These are phyloP conservation scores for Curvularia spicifera DNA, from an alignment of 2,329 filamentous ascomycete species.

Conservation along the genomic window DNA sequence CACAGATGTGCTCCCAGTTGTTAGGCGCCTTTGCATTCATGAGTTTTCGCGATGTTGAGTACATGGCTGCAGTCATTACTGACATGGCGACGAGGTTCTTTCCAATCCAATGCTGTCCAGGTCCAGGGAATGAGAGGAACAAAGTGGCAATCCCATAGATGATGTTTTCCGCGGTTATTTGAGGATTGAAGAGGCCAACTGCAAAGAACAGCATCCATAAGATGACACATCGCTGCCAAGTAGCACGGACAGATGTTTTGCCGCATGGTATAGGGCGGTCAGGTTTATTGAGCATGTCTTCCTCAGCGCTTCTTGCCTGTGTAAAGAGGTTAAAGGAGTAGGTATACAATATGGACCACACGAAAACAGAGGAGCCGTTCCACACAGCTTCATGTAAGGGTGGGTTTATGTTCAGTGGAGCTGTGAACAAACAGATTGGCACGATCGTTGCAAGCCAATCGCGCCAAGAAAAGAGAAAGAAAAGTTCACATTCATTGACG, in stretches of 20 bases:
- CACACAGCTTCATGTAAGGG: neutral
- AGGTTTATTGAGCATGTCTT: no score
- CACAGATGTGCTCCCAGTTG: neutral
- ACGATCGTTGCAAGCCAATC: neutral
- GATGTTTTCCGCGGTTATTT: neutral
- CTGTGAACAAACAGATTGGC: neutral
- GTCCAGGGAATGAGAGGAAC: neutral
- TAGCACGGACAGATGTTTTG: neutral
- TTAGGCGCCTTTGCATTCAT: neutral
- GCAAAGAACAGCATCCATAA: neutral
- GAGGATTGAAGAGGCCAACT: neutral
- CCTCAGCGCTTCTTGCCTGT: no score
- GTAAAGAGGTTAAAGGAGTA: neutral
- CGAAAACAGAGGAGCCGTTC: neutral
- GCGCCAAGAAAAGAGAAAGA: neutral
- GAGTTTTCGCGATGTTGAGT: neutral
- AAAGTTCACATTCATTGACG: neutral
- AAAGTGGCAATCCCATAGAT: neutral
- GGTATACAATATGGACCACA: neutral
- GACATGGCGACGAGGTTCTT: neutral
- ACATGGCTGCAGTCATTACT: neutral
- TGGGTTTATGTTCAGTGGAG: neutral
- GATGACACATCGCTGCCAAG: neutral
- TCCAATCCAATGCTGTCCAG: neutral
- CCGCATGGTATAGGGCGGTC: neutral